Base-by-base conservation (phyloP, 345 rosid species). In the Cardamine chenopodiifolia region DNA sequence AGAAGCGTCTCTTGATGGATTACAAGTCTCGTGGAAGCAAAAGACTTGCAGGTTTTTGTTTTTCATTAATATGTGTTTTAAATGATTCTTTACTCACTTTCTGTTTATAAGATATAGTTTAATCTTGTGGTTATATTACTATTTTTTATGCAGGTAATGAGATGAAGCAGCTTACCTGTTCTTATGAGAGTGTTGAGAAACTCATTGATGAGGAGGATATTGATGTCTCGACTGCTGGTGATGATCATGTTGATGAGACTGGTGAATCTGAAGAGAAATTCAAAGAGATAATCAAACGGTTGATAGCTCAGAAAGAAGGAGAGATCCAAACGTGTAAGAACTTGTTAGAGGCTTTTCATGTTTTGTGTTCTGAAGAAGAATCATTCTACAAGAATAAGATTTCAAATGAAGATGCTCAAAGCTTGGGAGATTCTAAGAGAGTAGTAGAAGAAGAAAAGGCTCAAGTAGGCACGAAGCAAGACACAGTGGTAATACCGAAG, bases 151-250 rank as follows among this genome's bases (percentile, higher is more conserved):
- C 58, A 70, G 80, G 75, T 32, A 2, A 14, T 56, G 74, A 75
- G 25, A 35, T 39, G 76, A 45, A 47, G 40, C 66, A 64, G 57
- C 68, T 71, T 22, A 56, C 40, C 0, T 56, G 31, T 56, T 66
- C 59, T 57, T 12, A 11, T 32, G 71, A 87, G 70, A 89, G 95
- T 76, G 89, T 91, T 79, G 85, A 91, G 85, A 84, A 75, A 71
- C 97, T 87, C 68, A 85, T 83, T 23, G 97, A 92, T 66, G 93
- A 88, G 70, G 94, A 90, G 72, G 82, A 84, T 83, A 75, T 82
- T 31, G 48, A 69, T 45, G 88, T 85, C 80, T 72, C 55, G 7
- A 42, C 66, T 68, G 45, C 56, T 8, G 28, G 39, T 19, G 68
- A 60, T 25, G 76, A 71, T 13, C 61, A 61, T 17, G 74, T 82